A percentile compares a stretch with the other conserved stretches of the same genome.
Evolutionary conservation across 1,284 basidiomycete species (phyloP).

Genomic region (Irpex sp.): DNA sequence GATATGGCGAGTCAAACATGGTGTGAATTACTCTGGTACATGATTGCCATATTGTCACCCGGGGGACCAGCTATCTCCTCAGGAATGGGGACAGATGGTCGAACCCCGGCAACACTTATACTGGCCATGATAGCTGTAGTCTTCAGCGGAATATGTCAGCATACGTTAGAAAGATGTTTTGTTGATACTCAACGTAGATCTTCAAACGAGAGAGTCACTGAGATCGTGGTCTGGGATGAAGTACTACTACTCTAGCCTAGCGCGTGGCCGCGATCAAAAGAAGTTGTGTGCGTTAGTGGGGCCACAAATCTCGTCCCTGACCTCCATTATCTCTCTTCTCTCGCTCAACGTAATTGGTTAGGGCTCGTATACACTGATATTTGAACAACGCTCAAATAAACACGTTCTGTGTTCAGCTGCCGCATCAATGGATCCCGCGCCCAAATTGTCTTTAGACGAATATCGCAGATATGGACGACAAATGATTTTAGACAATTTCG

Average conservation of each 20-base stretch:
- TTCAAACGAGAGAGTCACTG: too few species aligned
- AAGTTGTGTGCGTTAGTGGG: not conserved
- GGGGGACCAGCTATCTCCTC: slow-evolving; percentile 2
- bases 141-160: not conserved
- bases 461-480: slow-evolving; percentile 94
- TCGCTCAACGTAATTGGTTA: not conserved
- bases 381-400: not conserved
- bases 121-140: slow-evolving; percentile 16
- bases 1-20: not conserved
- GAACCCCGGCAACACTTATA: slow-evolving; percentile 13
- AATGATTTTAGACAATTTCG: slow-evolving; percentile 93
- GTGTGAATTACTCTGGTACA: slow-evolving; percentile 30
- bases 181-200: too few species aligned
- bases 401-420: not conserved
- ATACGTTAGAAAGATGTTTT: too few species aligned
- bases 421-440: not conserved
- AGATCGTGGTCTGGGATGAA: too few species aligned
- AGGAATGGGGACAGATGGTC: slow-evolving; percentile 14
- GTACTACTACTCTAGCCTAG: not conserved
- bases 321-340: not conserved
- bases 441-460: slow-evolving; percentile 51
- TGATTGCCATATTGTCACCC: slow-evolving; percentile 31
- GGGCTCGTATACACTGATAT: too few species aligned
- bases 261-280: not conserved
- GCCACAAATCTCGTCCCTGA: not conserved